These are phyloP conservation scores for Chaetoceros tenuissimus DNA, from an alignment of 108 stramenopile genomes.

Conservation along the genomic window DNA sequence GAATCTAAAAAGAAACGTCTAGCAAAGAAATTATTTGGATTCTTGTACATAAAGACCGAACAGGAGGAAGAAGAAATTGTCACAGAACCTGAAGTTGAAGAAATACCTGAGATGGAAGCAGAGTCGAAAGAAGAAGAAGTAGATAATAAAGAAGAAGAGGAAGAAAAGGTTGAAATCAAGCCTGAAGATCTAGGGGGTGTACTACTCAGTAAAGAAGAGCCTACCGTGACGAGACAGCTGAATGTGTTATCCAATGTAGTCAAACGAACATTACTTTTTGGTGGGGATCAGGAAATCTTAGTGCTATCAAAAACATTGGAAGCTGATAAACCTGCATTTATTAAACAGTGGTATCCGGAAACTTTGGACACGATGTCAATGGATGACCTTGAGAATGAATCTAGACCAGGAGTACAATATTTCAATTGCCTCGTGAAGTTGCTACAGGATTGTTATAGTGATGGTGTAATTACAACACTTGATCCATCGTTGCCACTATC, in stretches of 20 bases:
- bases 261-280: conserved; percentile 64
- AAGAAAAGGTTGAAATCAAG: conserved; percentile 11
- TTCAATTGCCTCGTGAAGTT: conserved; percentile 62
- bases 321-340: conserved; percentile 61
- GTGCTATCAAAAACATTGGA: conserved; percentile 71
- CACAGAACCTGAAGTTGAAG: too few relatives aligned
- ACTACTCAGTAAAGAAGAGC: conserved; percentile 63
- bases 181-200: conserved; percentile 62
- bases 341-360: conserved; percentile 71
- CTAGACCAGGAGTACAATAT: conserved; percentile 67
- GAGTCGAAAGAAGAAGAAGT: conserved; percentile 3
- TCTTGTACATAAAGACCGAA: conserved; percentile 15
- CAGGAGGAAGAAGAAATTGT: conserved; percentile 11
- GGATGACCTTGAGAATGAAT: conserved; percentile 33
- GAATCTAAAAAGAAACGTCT: not conserved
- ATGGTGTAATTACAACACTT: conserved; percentile 50
- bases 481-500: conserved; percentile 49
- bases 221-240: conserved; percentile 78
- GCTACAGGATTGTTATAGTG: conserved; percentile 52
- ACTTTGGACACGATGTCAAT: conserved; percentile 5
- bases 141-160: conserved; percentile 16
- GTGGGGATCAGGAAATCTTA: conserved; percentile 73
- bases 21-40: not conserved
- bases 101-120: not conserved
- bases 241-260: conserved; percentile 80